Percentiles rank a stretch among this genome's conserved stretches.
These are phyloP conservation scores for Nakaseomyces glabratus DNA, from an alignment of 1,139 yeast genomes.

Conservation along the genomic window DNA sequence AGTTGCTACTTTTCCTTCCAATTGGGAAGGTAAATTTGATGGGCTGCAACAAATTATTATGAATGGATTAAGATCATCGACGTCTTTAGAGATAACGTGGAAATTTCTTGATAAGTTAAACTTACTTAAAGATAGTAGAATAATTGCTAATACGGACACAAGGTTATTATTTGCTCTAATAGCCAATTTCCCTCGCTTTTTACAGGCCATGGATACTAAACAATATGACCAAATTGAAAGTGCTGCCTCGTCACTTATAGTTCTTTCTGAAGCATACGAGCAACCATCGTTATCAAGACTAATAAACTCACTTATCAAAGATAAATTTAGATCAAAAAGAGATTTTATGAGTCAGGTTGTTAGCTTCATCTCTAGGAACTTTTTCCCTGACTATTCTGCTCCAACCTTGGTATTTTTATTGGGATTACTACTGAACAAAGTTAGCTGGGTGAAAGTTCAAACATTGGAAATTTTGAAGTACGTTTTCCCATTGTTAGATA, in stretches of 20 bases:
- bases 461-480: conserved; percentile 67
- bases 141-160: conserved; percentile 65
- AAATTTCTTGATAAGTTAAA: conserved; percentile 66
- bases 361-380: conserved; percentile 53
- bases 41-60: conserved; percentile 75
- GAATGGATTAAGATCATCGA: conserved; percentile 74
- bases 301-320: conserved; percentile 64
- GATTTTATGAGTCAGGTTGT: conserved; percentile 81
- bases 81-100: conserved; percentile 71
- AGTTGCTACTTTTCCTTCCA: conserved; percentile 80
- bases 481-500: conserved; percentile 67
- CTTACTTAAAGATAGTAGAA: conserved; percentile 58
- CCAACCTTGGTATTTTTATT: conserved; percentile 64
- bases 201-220: conserved; percentile 64
- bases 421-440: conserved; percentile 70
- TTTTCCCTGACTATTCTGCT: conserved; percentile 70
- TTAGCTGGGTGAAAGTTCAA: conserved; percentile 71
- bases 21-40: conserved; percentile 91
- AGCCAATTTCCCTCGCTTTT: conserved; percentile 73
- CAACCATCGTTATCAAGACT: conserved; percentile 62
- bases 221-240: conserved; percentile 44
- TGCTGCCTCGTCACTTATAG: conserved; percentile 52
- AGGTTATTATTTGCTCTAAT: conserved; percentile 64
- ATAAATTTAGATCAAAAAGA: conserved; percentile 74
- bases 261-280: conserved; percentile 50